Conservation (phyloP, 2,329 filamentous ascomycete species). For the Aspergillus piperis region DNA sequence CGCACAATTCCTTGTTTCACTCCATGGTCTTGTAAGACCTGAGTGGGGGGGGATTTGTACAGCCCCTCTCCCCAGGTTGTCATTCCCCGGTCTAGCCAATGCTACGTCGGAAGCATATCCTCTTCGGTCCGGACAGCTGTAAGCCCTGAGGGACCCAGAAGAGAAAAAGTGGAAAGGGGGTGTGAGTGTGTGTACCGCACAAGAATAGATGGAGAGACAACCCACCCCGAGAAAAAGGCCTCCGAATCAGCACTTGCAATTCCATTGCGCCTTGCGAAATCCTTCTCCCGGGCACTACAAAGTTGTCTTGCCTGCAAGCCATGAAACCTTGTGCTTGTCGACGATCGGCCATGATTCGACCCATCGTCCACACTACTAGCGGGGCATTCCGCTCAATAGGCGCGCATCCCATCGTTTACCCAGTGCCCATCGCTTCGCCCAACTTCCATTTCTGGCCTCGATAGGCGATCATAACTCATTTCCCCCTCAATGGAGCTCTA, state of each 20-base stretch:
- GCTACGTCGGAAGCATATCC: background rate
- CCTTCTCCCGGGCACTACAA: background rate
- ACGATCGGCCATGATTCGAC: conserved; percentile 14
- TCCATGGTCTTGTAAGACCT: conserved; percentile 2
- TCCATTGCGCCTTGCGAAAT: conserved; percentile 1
- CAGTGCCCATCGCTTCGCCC: background rate
- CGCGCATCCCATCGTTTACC: conserved; percentile 7
- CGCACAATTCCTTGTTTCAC: conserved; percentile 10
- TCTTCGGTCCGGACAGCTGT: background rate
- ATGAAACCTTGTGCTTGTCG: conserved; percentile 18
- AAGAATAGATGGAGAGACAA: background rate
- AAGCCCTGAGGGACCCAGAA: background rate
- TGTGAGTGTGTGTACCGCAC: background rate
- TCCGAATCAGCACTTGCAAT: background rate
- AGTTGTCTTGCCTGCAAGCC: conserved; percentile 17
- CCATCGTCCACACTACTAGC: background rate
- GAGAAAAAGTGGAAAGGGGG: background rate
- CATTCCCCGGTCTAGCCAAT: conserved; percentile 6
- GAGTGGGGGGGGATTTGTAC: conserved; percentile 6
- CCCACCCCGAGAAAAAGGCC: background rate
- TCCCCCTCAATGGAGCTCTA: background rate
- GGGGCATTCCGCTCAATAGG: conserved; percentile 15
- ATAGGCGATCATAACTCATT: background rate
- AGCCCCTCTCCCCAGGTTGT: conserved; percentile 7
- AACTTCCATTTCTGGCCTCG: background rate